These are phyloP conservation scores for Coelastrella sp. DNA, from an alignment of 139 green algal species.

Conservation along the genomic window DNA sequence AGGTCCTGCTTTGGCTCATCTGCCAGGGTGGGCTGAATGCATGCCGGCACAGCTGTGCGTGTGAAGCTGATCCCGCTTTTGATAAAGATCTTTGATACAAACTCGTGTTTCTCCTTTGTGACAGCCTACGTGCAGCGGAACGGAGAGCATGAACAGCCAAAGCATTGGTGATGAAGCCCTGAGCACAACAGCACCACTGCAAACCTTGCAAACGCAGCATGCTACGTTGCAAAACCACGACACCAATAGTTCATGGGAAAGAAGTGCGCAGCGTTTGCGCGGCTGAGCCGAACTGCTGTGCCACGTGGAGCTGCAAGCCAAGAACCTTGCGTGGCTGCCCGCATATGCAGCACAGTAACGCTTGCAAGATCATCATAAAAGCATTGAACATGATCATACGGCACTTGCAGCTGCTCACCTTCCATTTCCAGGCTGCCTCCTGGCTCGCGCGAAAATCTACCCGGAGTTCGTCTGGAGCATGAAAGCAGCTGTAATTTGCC, in stretches of 20 bases:
- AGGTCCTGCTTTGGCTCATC: slow-evolving; percentile 47
- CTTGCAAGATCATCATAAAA: too few relatives aligned
- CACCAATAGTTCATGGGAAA: too few relatives aligned
- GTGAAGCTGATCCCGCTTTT: slow-evolving; percentile 31
- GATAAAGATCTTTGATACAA: slow-evolving; percentile 35
- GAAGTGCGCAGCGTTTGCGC: too few relatives aligned
- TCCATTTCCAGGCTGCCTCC: slow-evolving; percentile 29
- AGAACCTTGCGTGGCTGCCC: too few relatives aligned
- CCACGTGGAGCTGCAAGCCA: too few relatives aligned
- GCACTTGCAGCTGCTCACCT: slow-evolving; percentile 10
- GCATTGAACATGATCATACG: too few relatives aligned
- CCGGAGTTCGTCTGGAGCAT: slow-evolving; percentile 52
- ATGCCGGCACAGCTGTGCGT: slow-evolving; percentile 19
- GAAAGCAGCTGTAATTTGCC: slow-evolving; percentile 51
- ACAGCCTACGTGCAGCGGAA: not conserved
- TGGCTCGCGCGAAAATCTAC: slow-evolving; percentile 10
- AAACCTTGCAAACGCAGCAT: too few relatives aligned
- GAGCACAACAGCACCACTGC: not conserved
- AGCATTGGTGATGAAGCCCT: too few relatives aligned
- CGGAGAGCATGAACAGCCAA: not conserved
- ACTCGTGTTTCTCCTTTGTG: slow-evolving; percentile 43
- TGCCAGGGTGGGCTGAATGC: not conserved
- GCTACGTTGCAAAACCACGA: too few relatives aligned
- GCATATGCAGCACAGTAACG: too few relatives aligned
- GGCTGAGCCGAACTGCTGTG: too few relatives aligned